Evolutionary conservation across 2,329 filamentous ascomycete species (phyloP), one percentile per base, ranked within the genome.

Genomic region (Fusarium anguioides): DNA sequence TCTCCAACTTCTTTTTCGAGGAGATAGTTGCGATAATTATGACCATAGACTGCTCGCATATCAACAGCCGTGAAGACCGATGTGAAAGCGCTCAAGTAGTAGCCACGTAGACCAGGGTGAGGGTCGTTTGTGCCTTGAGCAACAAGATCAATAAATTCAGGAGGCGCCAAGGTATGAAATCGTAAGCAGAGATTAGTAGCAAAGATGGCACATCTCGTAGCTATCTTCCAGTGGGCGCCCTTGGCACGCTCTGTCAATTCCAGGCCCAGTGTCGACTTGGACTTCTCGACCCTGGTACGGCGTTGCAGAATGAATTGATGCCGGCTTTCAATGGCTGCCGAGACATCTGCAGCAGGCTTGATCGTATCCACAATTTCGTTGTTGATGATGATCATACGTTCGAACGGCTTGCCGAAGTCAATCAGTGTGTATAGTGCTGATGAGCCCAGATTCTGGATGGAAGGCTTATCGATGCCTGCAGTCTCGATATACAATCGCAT

Each of bases 171-270:
- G 18, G 88, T 91, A 68, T 97, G 91, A 72, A 98, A 97, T n/a
- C 96, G 90, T 65, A 97, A 87, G 57, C 93, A 95, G 64, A 97
- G 85, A 61, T 96, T 97, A 56, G 95, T 89, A 6, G 97, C 92
- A 75, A 99, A 96, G 33, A 96, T 91, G 11, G 92, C 92, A 56
- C 94, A 97, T 26, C 95, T 87, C 48, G 89, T 93, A 8, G 95
- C 95, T 71, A 97, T 94, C 82, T 97, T 98, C 96, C 96, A 99
- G 75, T 99, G 96, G 1, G 94, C 93, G 5, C 87, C 87, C 72
- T 88, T 89, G 3, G 93, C 92, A 60, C 91, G 81, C 60, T 91
- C 87, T 6, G 94, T 91, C 29, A 99, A 83, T 75, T 98, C 94
- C 53, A 93, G 82, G 0, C 94, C 92, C 24, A 99, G 81, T 5